Evolutionary conservation across 768 basidiomycete species (phyloP), one percentile per base, ranked within the genome.

Genomic region (Lactarius sanguifluus): DNA sequence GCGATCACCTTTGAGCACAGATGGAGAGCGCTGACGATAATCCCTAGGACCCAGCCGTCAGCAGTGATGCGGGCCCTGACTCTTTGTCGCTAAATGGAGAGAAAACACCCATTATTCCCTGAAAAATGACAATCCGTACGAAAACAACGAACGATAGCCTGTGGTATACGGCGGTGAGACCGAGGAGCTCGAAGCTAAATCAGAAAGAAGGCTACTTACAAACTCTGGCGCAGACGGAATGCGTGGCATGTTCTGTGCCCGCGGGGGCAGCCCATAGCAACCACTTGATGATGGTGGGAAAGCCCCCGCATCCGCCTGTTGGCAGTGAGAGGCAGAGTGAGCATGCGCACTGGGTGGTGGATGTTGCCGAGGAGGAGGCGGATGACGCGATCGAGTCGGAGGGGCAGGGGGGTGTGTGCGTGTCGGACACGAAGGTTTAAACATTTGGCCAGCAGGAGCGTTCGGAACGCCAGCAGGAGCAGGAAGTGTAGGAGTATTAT

Each of bases 41-140:
- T 50, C 5, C 76, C 76, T 28, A 76, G 65, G n/a, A 75, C 75
- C 77, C 77, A 79, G 5, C 72, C 61, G 54, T 79, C 72, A 5
- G 70, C 69, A 20, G 68, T 60, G 57, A 78, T 70, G 34, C 71
- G 72, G 15, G 75, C 75, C 45, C 70, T 67, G 32, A 78, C 78
- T 18, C 64, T 60, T 62, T 76, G 69, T 38, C 69, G 59, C 74
- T 75, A 45, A 40, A 59, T 34, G 32, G n/a, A 25, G 28, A 15
- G 30, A 18, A n/a, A 59, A 45, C 12, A n/a, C 47, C 28, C 55
- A 47, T 34, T 43, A 41, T n/a, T n/a, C 15, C 4, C 12, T 47
- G 36, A 50, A 20, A n/a, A 15, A 43, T 7, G 23, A 43, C n/a
- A 47, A 9, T 20, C 47, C 20, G 54, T 43, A 34, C 23, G 54